Conservation (phyloP, 495 filamentous ascomycete species). For the Penicillium verhagenii region DNA sequence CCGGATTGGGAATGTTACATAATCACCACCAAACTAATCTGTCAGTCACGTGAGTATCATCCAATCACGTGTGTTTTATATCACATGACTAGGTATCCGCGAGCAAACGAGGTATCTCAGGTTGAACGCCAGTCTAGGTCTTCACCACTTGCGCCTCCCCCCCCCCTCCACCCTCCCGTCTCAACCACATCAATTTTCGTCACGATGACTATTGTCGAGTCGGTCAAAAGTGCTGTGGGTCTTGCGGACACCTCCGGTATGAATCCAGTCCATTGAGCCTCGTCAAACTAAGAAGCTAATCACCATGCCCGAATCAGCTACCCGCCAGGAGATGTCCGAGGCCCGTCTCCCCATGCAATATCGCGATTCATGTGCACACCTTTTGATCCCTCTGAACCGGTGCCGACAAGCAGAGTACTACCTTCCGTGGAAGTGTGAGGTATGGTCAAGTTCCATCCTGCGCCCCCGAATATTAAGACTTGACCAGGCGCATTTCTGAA, state of each 20-base stretch:
- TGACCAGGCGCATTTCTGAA: neutral
- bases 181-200: slow-evolving; percentile 12
- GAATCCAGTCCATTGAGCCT: slow-evolving; percentile 28
- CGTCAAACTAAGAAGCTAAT: slow-evolving; percentile 21
- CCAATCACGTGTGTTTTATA: slow-evolving; percentile 12
- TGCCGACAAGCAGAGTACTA: slow-evolving; percentile 92
- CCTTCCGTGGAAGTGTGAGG: slow-evolving; percentile 96
- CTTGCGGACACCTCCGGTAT: slow-evolving; percentile 44
- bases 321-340: slow-evolving; percentile 87
- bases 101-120: slow-evolving; percentile 31
- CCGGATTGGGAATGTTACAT: slow-evolving; percentile 14
- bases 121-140: slow-evolving; percentile 32
- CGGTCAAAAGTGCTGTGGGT: slow-evolving; percentile 55
- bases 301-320: slow-evolving; percentile 48
- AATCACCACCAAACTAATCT: no score
- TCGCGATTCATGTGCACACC: slow-evolving; percentile 89
- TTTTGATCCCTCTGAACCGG: slow-evolving; percentile 91
- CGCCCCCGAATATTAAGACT: neutral
- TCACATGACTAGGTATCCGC: slow-evolving; percentile 31
- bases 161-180: slow-evolving; percentile 15
- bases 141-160: slow-evolving; percentile 20
- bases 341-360: slow-evolving; percentile 87
- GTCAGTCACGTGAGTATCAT: neutral
- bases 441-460: slow-evolving; percentile 43
- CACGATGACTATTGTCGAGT: slow-evolving; percentile 51